Evolutionary conservation across 192 early-diverging fungal genomes (phyloP).

Genomic region (Gaertneriomyces sp.): DNA sequence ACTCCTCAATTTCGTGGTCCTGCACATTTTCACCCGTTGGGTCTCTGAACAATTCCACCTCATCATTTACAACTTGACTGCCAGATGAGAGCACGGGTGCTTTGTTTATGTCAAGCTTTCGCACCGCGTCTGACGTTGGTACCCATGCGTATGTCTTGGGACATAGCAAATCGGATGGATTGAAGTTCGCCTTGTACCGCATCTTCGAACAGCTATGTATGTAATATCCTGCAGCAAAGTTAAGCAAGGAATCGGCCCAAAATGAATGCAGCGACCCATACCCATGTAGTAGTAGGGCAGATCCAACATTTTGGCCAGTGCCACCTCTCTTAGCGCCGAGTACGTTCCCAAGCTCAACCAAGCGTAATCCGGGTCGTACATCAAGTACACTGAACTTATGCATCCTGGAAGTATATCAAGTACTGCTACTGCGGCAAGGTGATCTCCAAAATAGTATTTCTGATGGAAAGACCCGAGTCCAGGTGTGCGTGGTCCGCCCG

Average conservation of each 20-base stretch:
- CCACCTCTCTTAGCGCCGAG: slow-evolving; percentile 80
- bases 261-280: slow-evolving; percentile 29
- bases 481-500: slow-evolving; percentile 18
- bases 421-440: slow-evolving; percentile 84
- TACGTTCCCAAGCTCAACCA: slow-evolving; percentile 80
- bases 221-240: slow-evolving; percentile 66
- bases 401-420: slow-evolving; percentile 86
- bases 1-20: too few species aligned
- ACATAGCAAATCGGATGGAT: slow-evolving; percentile 79
- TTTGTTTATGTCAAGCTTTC: too few species aligned
- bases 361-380: slow-evolving; percentile 86
- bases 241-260: slow-evolving; percentile 2
- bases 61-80: too few species aligned
- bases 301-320: slow-evolving; percentile 51
- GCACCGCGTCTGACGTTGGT: too few species aligned
- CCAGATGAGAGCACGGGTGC: too few species aligned
- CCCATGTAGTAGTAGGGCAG: slow-evolving; percentile 88
- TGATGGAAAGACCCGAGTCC: slow-evolving; percentile 84
- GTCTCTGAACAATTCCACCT: too few species aligned
- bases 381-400: slow-evolving; percentile 89
- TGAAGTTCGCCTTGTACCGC: slow-evolving; percentile 88
- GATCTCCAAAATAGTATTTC: slow-evolving; percentile 80
- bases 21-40: too few species aligned
- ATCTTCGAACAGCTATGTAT: slow-evolving; percentile 90
- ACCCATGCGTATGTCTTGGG: slow-evolving; percentile 23